Evolutionary conservation across 352 stramenopile genomes (phyloP), one percentile per base, ranked within the genome.

Genomic region (Phytophthora idaei): DNA sequence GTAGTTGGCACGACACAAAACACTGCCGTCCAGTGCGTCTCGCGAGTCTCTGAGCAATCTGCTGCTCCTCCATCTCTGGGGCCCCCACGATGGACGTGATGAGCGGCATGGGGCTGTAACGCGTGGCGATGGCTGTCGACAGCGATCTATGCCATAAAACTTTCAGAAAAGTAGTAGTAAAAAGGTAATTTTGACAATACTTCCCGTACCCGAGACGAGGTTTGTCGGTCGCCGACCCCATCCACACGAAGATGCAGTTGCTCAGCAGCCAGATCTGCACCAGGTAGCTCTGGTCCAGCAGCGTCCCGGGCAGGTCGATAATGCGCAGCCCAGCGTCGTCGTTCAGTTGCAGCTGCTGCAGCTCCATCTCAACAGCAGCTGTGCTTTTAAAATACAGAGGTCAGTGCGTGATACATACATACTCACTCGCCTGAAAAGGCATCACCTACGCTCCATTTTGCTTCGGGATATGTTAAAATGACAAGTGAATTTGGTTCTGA

Each of bases 1-100:
- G 85, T 41, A 95, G 42, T 55, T 92, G 83, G 44, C 87, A 95
- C 14, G 83, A 93, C 57, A 95, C 85, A 47, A 95, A 95, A 39
- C 85, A 92, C 66, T 93, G 87, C 1, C 77, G 76, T 1, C 74
- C 77, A 6, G 87, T 90, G 34, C 83, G 79, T 21, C 77, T 68
- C 46, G 85, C 83, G 14, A 95, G 73, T 36, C 85, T 72, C 62
- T 95, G 87, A 11, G 83, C 87, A 59, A 95, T 91, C 67, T 95
- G 87, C 61, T 92, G 83, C 59, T 93, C 87, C 51, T 90, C 79
- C 74, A 90, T 87, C 68, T 92, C 83, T 0, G 81, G 77, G 2
- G 73, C 63, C 5, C 85, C 87, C 44, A 92, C 74, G 39, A 94
- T 69, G n/a, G 84, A 81, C 55, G 81, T 92, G 54, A 90, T 83